Evolutionary conservation across 345 rosid species (phyloP).

Genomic region (Iberis pinnata): DNA sequence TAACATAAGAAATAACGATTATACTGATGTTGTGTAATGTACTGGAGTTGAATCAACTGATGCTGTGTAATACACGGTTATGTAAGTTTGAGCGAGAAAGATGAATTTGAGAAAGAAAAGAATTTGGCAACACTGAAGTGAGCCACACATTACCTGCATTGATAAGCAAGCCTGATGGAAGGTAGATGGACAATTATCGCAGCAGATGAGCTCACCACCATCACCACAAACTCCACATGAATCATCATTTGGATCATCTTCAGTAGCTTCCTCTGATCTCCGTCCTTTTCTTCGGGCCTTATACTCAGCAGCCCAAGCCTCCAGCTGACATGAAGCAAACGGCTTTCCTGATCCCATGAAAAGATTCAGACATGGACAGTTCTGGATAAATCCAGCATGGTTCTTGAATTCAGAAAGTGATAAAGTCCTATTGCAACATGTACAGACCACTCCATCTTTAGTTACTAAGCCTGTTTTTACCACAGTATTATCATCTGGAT

Average conservation of each 20-base stretch:
- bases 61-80: no score
- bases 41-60: not conserved
- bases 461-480: slow-evolving; percentile 69
- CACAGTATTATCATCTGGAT: slow-evolving; percentile 51
- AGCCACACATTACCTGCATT: slow-evolving; percentile 51
- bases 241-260: slow-evolving; percentile 85
- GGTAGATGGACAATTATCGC: slow-evolving; percentile 91
- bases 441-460: slow-evolving; percentile 66
- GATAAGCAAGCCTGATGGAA: slow-evolving; percentile 81
- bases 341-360: slow-evolving; percentile 81
- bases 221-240: slow-evolving; percentile 93
- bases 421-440: slow-evolving; percentile 56
- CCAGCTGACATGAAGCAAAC: slow-evolving; percentile 62
- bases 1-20: not conserved
- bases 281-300: slow-evolving; percentile 51
- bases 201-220: slow-evolving; percentile 88
- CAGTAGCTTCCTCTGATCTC: slow-evolving; percentile 40
- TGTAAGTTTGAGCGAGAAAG: no score
- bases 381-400: slow-evolving; percentile 70
- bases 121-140: slow-evolving; percentile 8
- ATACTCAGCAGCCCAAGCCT: slow-evolving; percentile 89
- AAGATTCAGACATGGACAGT: slow-evolving; percentile 71
- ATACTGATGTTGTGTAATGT: slow-evolving; percentile 9
- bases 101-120: no score
- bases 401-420: slow-evolving; percentile 69